Evolutionary conservation across 2,329 filamentous ascomycete genomes (phyloP).

Genomic region (Chrysoporthe puriensis): DNA sequence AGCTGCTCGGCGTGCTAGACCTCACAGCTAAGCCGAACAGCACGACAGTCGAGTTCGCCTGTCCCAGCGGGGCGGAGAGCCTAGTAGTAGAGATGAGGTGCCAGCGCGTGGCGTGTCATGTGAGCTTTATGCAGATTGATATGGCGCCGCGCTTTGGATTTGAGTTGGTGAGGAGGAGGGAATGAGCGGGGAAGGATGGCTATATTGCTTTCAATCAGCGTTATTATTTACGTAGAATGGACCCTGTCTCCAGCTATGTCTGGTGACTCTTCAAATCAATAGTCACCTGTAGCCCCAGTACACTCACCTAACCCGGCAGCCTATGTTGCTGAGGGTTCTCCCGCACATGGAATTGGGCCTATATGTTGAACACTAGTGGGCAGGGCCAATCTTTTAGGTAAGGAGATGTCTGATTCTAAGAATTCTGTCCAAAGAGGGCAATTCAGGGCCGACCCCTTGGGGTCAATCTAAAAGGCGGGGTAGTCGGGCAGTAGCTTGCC

Average conservation of each 20-base stretch:
- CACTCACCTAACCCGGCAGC: too few relatives aligned
- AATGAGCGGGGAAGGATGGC: neutral
- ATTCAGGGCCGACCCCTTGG: too few relatives aligned
- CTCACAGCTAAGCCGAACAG: neutral
- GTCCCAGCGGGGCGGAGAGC: neutral
- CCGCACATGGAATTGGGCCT: too few relatives aligned
- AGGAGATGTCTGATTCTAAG: too few relatives aligned
- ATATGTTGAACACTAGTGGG: too few relatives aligned
- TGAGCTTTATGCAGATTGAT: neutral
- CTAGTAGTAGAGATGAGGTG: neutral
- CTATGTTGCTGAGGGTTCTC: too few relatives aligned
- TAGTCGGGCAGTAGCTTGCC: conserved; percentile 3
- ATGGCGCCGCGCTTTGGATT: neutral
- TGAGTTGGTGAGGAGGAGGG: neutral
- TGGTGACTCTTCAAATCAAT: neutral
- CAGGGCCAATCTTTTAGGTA: too few relatives aligned
- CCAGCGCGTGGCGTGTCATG: neutral
- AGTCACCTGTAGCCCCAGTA: neutral
- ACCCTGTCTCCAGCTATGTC: neutral
- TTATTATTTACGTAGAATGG: neutral
- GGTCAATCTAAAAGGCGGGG: neutral
- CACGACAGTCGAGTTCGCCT: neutral
- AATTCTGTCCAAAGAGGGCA: too few relatives aligned
- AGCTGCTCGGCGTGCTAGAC: neutral
- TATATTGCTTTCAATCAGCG: neutral